Percentiles rank a stretch among this genome's conserved stretches.
Conservation (phyloP, 805 yeast species). For the Saturnispora besseyi region DNA sequence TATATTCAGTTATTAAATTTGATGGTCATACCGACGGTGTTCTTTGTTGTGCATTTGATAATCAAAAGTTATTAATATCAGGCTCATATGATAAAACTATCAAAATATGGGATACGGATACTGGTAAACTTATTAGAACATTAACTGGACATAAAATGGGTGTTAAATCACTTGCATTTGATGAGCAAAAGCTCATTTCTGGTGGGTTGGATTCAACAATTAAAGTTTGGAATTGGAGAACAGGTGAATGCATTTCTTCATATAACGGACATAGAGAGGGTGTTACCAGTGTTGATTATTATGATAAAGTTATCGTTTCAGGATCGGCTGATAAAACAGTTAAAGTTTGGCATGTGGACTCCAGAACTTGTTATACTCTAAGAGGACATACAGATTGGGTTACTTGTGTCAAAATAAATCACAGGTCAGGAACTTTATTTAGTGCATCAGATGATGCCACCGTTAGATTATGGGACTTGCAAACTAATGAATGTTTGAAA, state of each 20-base stretch:
- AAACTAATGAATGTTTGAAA: conserved; percentile 66
- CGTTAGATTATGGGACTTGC: conserved; percentile 89
- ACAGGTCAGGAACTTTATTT: conserved; percentile 67
- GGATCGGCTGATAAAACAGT: conserved; percentile 91
- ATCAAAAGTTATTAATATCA: conserved; percentile 65
- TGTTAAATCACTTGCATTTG: conserved; percentile 77
- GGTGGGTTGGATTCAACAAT: conserved; percentile 89
- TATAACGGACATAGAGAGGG: conserved; percentile 88
- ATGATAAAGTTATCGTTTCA: conserved; percentile 71
- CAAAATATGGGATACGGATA: conserved; percentile 85
- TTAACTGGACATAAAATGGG: conserved; percentile 85
- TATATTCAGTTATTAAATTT: conserved; percentile 53
- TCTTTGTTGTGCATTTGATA: conserved; percentile 78
- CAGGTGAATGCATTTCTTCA: conserved; percentile 90
- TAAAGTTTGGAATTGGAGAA: conserved; percentile 91
- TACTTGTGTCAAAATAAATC: conserved; percentile 79
- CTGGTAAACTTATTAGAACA: conserved; percentile 70
- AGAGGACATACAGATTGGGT: conserved; percentile 94
- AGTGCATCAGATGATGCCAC: conserved; percentile 90
- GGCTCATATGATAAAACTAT: conserved; percentile 89
- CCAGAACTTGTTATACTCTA: conserved; percentile 83
- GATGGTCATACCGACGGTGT: conserved; percentile 83
- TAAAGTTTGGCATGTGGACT: conserved; percentile 94
- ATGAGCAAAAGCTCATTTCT: conserved; percentile 79
- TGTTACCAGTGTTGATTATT: conserved; percentile 77